Percentiles rank a stretch among this genome's conserved stretches.
phyloP scores from a whole-genome alignment of 192 early-diverging fungal species.

The Coemansia sp. region DNA sequence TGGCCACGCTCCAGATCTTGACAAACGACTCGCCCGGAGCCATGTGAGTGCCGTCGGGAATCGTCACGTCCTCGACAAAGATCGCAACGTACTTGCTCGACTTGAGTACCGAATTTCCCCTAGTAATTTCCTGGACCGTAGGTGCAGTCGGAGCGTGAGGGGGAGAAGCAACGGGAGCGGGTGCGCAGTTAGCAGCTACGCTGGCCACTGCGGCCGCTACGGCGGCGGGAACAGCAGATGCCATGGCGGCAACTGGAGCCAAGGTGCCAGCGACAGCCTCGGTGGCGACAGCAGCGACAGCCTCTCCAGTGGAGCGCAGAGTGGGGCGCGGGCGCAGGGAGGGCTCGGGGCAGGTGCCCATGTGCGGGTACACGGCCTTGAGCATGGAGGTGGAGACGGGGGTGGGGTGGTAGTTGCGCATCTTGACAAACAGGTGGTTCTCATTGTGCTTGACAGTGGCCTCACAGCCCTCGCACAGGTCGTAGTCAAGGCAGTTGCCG shows the following conservation, averaged over 20 bases:
- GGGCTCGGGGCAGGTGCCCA: not conserved
- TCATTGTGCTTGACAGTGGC: slow-evolving; percentile 60
- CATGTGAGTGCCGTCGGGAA: slow-evolving; percentile 63
- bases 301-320: slow-evolving; percentile 3
- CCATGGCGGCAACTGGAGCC: not conserved
- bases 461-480: slow-evolving; percentile 94
- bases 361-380: slow-evolving; percentile 9
- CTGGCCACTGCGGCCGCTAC: not conserved
- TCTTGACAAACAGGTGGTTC: slow-evolving; percentile 90
- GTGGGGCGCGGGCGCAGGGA: not conserved
- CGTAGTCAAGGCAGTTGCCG: slow-evolving; percentile 91
- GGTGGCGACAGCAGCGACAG: not conserved
- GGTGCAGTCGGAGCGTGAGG: not conserved
- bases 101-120: slow-evolving; percentile 9
- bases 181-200: not conserved
- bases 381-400: slow-evolving; percentile 29
- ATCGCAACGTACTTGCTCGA: slow-evolving; percentile 36
- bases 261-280: not conserved
- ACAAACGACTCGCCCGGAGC: slow-evolving; percentile 58
- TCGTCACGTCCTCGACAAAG: slow-evolving; percentile 69
- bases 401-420: slow-evolving; percentile 52
- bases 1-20: slow-evolving; percentile 73
- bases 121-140: not conserved
- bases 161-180: not conserved
- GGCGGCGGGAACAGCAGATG: not conserved